Percentiles rank a stretch among this genome's conserved stretches.
Conservation (phyloP, 805 yeast genomes). For the Pichia ethanolica region DNA sequence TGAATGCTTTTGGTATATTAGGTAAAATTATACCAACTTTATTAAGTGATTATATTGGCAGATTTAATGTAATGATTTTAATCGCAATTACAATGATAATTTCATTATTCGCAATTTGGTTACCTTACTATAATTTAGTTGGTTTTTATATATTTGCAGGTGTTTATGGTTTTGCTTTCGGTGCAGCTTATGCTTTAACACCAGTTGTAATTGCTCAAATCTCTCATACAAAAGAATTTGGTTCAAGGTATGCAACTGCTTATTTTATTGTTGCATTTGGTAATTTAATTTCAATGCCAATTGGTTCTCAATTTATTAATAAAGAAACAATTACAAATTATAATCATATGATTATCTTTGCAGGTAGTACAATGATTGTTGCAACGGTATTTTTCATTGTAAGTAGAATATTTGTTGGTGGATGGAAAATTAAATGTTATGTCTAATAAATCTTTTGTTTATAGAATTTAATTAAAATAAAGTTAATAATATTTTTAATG, state of each 20-base stretch:
- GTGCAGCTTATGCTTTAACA: conserved; percentile 52
- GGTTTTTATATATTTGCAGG: conserved; percentile 45
- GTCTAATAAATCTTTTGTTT: conserved; percentile 8
- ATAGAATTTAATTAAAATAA: too few species aligned
- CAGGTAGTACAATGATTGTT: conserved; percentile 17
- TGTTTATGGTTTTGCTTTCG: conserved; percentile 43
- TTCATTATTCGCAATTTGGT: conserved; percentile 50
- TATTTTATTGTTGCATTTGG: conserved; percentile 51
- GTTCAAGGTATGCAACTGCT: conserved; percentile 62
- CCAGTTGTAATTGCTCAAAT: conserved; percentile 59
- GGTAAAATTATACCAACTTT: conserved; percentile 27
- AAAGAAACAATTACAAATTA: conserved; percentile 15
- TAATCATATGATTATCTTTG: conserved; percentile 22
- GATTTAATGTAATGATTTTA: conserved; percentile 44
- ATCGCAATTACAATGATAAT: conserved; percentile 40
- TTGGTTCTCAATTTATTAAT: conserved; percentile 41
- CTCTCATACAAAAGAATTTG: conserved; percentile 52
- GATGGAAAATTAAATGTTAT: conserved; percentile 24
- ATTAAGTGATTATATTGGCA: conserved; percentile 34
- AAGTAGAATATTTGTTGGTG: conserved; percentile 15
- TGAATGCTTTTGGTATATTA: conserved; percentile 39
- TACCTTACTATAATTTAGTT: conserved; percentile 40
- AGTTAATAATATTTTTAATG: too few species aligned
- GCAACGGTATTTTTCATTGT: conserved; percentile 13
- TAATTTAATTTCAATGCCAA: conserved; percentile 39